Base-by-base conservation (phyloP, 2,329 filamentous ascomycete species). In the Sporothrix variecibatus region DNA sequence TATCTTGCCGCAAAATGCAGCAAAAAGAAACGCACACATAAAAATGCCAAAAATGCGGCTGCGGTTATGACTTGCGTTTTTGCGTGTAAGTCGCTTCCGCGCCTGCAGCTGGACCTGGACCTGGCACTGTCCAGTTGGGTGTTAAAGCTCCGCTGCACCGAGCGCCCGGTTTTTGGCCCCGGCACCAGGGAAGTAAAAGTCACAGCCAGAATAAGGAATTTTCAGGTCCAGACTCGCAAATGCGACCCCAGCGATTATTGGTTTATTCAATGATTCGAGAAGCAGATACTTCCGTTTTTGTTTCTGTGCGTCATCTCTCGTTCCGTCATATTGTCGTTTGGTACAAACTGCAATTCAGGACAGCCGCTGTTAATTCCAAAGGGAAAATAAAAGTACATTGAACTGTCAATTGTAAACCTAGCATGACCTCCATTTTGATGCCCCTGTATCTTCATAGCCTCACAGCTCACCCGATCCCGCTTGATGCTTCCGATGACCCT, bases 91-190 rank as follows among this genome's bases (percentile, higher is more conserved):
- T 73, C 49, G 65, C 65, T 51, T 68, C 65, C 49, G 67, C 49
- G 67, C 26, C 26, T n/a, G 67, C 49, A 65, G 38, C 31, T 34
- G 56, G 3, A 17, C 5, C 31, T 31, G 28, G 3, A 34, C 34
- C 34, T 34, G 34, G 1, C 34, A 34, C 43, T 49, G 15, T 49
- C 58, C 23, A 31, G 28, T 20, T 62, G 26, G 23, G 26, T 38
- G n/a, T 34, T 31, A 34, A 51, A 70, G 53, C 53, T 72, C 73
- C 75, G 75, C 75, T 76, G 74, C 75, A 68, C 75, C 75, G 75
- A 76, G 67, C 28, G 12, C 46, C 53, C 72, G 73, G 73, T 69
- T 74, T n/a, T 65, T 34, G 34, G 53, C 46, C 43, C 70, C 72
- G 40, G 64, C 60, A 72, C 38, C 60, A 62, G 31, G 58, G 31